A percentile compares a stretch with the other conserved stretches of the same genome.
These are phyloP conservation scores for Ormosia semicastrata DNA, from an alignment of 306 rosid species.

Conservation along the genomic window DNA sequence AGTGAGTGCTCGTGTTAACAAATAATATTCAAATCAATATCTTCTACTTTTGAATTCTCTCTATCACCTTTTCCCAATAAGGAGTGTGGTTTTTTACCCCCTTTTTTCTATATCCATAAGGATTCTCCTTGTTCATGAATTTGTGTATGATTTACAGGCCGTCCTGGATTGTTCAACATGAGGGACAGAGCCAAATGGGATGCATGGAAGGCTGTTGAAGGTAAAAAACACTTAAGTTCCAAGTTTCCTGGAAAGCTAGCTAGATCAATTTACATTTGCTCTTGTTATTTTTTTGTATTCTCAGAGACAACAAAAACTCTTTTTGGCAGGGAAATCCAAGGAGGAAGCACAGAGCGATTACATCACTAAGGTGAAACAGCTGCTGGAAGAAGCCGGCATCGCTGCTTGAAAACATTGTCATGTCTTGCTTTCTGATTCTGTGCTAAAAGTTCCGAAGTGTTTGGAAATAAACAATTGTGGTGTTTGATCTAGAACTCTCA, in stretches of 20 bases:
- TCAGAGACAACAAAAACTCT: not conserved
- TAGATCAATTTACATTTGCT: not conserved
- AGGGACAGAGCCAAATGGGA: conserved; percentile 97
- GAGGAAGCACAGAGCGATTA: conserved; percentile 90
- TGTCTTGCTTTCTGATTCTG: conserved; percentile 20
- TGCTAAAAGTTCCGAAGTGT: conserved; percentile 17
- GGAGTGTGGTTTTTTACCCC: not conserved
- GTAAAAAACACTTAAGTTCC: conserved; percentile 31
- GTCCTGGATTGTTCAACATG: conserved; percentile 85
- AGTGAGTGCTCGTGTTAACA: conserved; percentile 41
- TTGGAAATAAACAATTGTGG: conserved; percentile 36
- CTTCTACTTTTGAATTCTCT: not conserved
- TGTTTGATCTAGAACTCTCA: conserved; percentile 26
- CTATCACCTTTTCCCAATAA: not conserved
- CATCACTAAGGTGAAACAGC: conserved; percentile 90
- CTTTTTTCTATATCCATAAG: not conserved
- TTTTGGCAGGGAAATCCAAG: conserved; percentile 73
- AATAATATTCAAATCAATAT: not conserved
- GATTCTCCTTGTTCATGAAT: conserved; percentile 15
- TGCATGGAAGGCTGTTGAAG: conserved; percentile 98
- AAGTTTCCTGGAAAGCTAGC: not conserved
- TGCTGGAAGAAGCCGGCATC: conserved; percentile 68
- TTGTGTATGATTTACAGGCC: conserved; percentile 55
- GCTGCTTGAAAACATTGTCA: conserved; percentile 40
- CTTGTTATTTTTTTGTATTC: not conserved